Conservation (phyloP, 129 eudicot species). For the carrot (Daucus carota) region DH1_v3.0 NC_030387.2:33655501-33656000, state of each 20-base stretch:
- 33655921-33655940: not conserved
- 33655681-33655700: slow-evolving; percentile 93
- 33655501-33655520: not conserved
- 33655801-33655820: not conserved
- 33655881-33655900: not conserved
- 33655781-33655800: slow-evolving; percentile 20
- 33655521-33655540: not conserved
- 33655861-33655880: not conserved
- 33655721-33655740: slow-evolving; percentile 96
- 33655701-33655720: slow-evolving; percentile 83
- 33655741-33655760: slow-evolving; percentile 83
- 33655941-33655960: not conserved
- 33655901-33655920: not conserved
- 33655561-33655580: not conserved
- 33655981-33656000: too few relatives aligned
- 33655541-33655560: not conserved
- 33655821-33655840: not conserved
- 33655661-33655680: slow-evolving; percentile 95
- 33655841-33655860: not conserved
- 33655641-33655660: slow-evolving; percentile 94
- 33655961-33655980: too few relatives aligned
- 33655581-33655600: not conserved
- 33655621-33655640: slow-evolving; percentile 77
- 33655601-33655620: slow-evolving; percentile 82
- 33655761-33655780: slow-evolving; percentile 66